Percentiles rank a stretch among this genome's conserved stretches.
These are phyloP conservation scores for Fusarium concolor DNA, from an alignment of 2,329 filamentous ascomycete species.

Conservation along the genomic window DNA sequence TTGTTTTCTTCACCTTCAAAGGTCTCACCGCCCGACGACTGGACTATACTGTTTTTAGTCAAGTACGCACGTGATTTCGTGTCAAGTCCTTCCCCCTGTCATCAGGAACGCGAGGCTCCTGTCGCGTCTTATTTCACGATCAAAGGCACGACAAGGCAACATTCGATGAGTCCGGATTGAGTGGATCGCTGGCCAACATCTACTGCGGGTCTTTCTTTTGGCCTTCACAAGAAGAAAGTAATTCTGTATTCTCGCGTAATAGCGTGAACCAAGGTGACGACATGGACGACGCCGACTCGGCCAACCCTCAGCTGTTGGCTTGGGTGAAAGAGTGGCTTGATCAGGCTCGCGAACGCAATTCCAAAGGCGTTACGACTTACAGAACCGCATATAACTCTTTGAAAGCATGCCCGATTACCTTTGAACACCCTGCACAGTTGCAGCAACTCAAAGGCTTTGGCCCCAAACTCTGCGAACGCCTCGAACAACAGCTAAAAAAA, in stretches of 20 bases:
- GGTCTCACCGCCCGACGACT: constrained; percentile 10
- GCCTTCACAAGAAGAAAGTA: not conserved
- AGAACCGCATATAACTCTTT: constrained; percentile 81
- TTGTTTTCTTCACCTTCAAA: not conserved
- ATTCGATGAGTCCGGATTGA: constrained; percentile 1
- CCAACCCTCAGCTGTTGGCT: constrained; percentile 76
- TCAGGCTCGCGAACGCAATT: constrained; percentile 73
- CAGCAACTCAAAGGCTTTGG: constrained; percentile 80
- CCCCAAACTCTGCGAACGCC: constrained; percentile 74
- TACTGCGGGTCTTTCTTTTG: not conserved
- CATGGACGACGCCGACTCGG: constrained; percentile 60
- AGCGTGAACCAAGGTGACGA: not conserved
- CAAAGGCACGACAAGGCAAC: not conserved
- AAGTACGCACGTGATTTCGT: constrained; percentile 41
- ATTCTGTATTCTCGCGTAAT: not conserved
- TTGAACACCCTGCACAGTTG: constrained; percentile 78
- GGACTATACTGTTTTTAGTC: not conserved
- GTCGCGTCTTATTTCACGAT: constrained; percentile 20
- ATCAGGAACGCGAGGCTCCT: constrained; percentile 7
- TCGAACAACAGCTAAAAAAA: constrained; percentile 70
- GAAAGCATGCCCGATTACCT: constrained; percentile 76
- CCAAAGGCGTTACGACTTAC: constrained; percentile 78
- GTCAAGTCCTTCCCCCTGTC: constrained; percentile 22
- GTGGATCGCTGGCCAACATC: not conserved
- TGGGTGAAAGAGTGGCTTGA: constrained; percentile 86